These are phyloP conservation scores for Austropuccinia psidii DNA, from an alignment of 1,284 basidiomycete genomes.

Conservation along the genomic window DNA sequence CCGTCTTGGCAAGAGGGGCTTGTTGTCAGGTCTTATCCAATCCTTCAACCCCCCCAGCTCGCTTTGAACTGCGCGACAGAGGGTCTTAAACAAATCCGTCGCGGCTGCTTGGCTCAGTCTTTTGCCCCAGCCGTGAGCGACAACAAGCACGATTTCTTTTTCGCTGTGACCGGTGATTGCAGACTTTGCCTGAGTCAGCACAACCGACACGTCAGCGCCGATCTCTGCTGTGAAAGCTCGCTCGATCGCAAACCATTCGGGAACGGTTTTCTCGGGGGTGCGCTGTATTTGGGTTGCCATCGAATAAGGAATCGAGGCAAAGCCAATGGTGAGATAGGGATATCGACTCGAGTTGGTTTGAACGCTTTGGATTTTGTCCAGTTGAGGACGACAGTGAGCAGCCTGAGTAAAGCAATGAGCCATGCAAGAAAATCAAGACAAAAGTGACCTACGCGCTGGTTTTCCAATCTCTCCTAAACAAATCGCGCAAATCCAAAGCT, in stretches of 20 bases:
- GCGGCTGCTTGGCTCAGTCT: conserved; percentile 16
- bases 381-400: neutral
- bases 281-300: conserved; percentile 45
- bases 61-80: conserved; percentile 38
- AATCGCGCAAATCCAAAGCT: conserved; percentile 43
- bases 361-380: conserved; percentile 37
- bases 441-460: conserved; percentile 40
- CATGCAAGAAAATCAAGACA: neutral
- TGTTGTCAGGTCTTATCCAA: conserved; percentile 41
- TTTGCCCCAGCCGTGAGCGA: conserved; percentile 41
- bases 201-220: conserved; percentile 41
- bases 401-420: neutral
- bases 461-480: conserved; percentile 49
- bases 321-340: conserved; percentile 45
- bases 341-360: conserved; percentile 41
- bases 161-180: conserved; percentile 32
- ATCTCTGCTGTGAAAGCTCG: conserved; percentile 42
- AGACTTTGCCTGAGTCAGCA: conserved; percentile 39
- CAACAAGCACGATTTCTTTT: conserved; percentile 41
- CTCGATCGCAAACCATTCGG: conserved; percentile 44
- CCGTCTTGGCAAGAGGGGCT: conserved; percentile 38
- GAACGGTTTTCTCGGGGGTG: conserved; percentile 40
- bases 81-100: conserved; percentile 38
- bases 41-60: conserved; percentile 23
- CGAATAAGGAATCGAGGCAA: conserved; percentile 47